Base-by-base conservation (phyloP, 768 basidiomycete species). In the Sporobolomyces pararoseus region DNA sequence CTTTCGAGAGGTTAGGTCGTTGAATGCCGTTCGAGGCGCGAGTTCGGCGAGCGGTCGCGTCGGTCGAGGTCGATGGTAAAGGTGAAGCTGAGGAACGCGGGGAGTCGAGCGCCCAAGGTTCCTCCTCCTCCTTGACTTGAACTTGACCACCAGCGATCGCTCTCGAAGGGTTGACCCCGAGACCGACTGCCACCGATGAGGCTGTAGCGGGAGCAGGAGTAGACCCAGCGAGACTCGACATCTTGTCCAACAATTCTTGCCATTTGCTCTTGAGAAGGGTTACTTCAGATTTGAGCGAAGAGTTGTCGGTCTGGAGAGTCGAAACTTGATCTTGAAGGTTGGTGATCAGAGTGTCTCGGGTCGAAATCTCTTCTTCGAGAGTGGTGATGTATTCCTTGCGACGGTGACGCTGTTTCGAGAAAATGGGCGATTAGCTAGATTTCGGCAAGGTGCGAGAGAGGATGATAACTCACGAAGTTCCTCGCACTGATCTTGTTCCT, bases 401-500 rank as follows among this genome's bases (percentile, higher is more conserved):
- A 10, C 69, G 64, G 59, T 92, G 79, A 4, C 63, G 32, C 61
- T 54, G 53, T 42, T 5, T 32, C 42, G 16, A 29, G 25, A 53
- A 23, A 32, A 42, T 53, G 63, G 44, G 7, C 17, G 50, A 27
- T 54, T 44, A 69, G 64, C 35, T 23, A 16, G 4, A 35, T 35
- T 7, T 14, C 27, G n/a, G 58, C 4, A 23, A 12, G 27, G 42
- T 47, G n/a, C 10, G 27, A 19, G 25, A 17, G 27, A 21, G 42
- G n/a, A n/a, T n/a, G n/a, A n/a, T n/a, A 12, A 60, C 58, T 60
- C 27, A 60, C 58, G 46, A 97, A 97, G 78, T 95, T 96, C 63
- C 94, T 82, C 0, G 95, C 95, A 73, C 87, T 89, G 75, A 97
- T 92, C 86, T 99, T 99, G 82, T 99, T 99, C 59, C 95, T 80